Conservation (phyloP, 2,329 filamentous ascomycete genomes). For the Calonectria multiphialidica region DNA sequence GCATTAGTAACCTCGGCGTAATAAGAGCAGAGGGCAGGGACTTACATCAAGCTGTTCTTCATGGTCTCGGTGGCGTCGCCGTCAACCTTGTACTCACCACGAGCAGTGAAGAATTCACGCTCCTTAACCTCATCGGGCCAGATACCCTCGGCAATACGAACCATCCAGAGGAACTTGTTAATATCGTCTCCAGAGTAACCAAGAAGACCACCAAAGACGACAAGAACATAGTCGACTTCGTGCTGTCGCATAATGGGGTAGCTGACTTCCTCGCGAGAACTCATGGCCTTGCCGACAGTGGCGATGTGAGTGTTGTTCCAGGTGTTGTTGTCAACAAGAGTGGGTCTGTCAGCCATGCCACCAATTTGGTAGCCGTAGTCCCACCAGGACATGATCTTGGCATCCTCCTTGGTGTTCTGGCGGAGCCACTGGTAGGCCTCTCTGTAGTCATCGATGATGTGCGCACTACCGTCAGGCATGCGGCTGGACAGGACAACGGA, state of each 20-base stretch:
- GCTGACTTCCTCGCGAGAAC: constrained; percentile 95
- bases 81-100: constrained; percentile 96
- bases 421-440: constrained; percentile 99
- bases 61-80: constrained; percentile 94
- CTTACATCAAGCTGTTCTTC: constrained; percentile 99
- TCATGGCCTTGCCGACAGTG: constrained; percentile 99
- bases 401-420: constrained; percentile 93
- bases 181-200: constrained; percentile 99
- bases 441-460: constrained; percentile 99
- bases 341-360: constrained; percentile 98
- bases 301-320: constrained; percentile 99
- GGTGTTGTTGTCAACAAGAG: constrained; percentile 98
- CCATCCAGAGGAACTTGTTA: constrained; percentile 99
- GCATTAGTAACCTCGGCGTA: constrained; percentile 24
- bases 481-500: constrained; percentile 95
- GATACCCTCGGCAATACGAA: constrained; percentile 97
- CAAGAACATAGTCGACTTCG: constrained; percentile 98
- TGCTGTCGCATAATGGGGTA: constrained; percentile 99
- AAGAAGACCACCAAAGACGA: constrained; percentile 95
- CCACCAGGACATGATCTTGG: constrained; percentile 99
- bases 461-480: constrained; percentile 93
- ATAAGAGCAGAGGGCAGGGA: constrained; percentile 28
- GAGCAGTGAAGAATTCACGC: constrained; percentile 92
- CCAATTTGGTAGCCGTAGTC: constrained; percentile 99
- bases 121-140: constrained; percentile 99